A percentile compares a stretch with the other conserved stretches of the same genome.
Conservation (phyloP, 441 rosid species). For the Brassica hybrid region DNA sequence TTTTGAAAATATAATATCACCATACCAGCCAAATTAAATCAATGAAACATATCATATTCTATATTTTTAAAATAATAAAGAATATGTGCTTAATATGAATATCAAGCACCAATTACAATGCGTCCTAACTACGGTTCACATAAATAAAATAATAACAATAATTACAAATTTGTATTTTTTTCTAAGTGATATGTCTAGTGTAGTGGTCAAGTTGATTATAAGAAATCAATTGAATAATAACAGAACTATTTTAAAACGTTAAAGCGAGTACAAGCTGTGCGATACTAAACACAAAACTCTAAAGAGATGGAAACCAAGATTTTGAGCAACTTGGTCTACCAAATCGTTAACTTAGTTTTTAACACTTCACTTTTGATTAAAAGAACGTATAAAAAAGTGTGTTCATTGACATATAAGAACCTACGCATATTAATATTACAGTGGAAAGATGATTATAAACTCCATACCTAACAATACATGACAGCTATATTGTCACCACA, state of each 20-base stretch:
- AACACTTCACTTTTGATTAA: constrained; percentile 27
- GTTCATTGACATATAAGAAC: constrained; percentile 42
- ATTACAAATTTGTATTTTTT: constrained; percentile 10
- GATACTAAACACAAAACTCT: constrained; percentile 46
- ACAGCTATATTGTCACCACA: constrained; percentile 35
- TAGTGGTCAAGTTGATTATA: constrained; percentile 32
- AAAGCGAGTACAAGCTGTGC: constrained; percentile 32
- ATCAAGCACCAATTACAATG: constrained; percentile 18
- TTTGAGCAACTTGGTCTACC: constrained; percentile 38
- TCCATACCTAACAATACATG: constrained; percentile 32
- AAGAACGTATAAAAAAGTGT: constrained; percentile 25
- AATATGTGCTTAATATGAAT: neutral
- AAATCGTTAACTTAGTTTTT: constrained; percentile 42
- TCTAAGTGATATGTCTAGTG: constrained; percentile 25
- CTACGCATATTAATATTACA: constrained; percentile 24
- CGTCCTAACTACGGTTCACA: constrained; percentile 19
- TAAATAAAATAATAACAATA: neutral
- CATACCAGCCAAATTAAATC: neutral
- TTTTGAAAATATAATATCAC: no score
- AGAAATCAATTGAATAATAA: constrained; percentile 21
- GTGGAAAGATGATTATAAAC: constrained; percentile 30
- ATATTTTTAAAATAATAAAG: neutral
- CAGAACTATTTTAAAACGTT: neutral
- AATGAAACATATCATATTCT: constrained; percentile 13
- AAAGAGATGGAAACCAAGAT: constrained; percentile 22